Base-by-base conservation (phyloP, 768 basidiomycete genomes). In the Phlebiopsis flavidoalba region DNA sequence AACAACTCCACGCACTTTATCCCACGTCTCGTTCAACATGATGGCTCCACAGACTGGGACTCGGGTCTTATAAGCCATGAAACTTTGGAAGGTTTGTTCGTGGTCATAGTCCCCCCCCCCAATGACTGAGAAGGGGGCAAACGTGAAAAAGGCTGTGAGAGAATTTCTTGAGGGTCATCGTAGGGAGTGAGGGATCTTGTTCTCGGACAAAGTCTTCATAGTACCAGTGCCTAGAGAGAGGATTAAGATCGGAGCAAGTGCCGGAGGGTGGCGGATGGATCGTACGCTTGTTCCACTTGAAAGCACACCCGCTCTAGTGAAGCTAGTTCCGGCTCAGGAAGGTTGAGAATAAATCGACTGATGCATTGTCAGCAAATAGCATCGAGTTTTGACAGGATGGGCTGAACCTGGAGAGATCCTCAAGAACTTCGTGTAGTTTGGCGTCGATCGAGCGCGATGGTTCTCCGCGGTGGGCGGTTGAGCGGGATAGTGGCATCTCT, bases 131-230 rank as follows among this genome's bases (percentile, higher is more conserved):
- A 60, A 95, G 74, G 26, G 93, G 92, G 70, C 91, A 95, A 56
- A 85, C 85, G 64, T 84, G 83, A 75, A 98, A 95, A 68, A 98
- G 77, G 79, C 91, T 89, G 54, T 89, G 88, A 33, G 94, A 96
- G 75, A 99, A 99, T 68, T 86, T 88, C 78, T 95, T 94, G 67
- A 98, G 85, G 17, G 88, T 85, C 62, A 94, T 79, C 0, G 94
- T 90, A 0, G 94, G 96, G 47, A 98, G 86, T 60, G 85, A 84
- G 14, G 88, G 87, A 60, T 94, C 91, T 74, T 91, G 84, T 71
- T 95, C 94, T 47, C 97, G 91, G 64, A 98, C 87, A 67, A 97
- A 98, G 73, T 99, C 97, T 79, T 98, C 97, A 69, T 99, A 99
- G 74, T 93, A 99, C 96, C 96, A 99, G 72, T 98, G 96, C n/a